Conservation (phyloP, 116 monocot species). For the Papilionanthe hybrid region DNA sequence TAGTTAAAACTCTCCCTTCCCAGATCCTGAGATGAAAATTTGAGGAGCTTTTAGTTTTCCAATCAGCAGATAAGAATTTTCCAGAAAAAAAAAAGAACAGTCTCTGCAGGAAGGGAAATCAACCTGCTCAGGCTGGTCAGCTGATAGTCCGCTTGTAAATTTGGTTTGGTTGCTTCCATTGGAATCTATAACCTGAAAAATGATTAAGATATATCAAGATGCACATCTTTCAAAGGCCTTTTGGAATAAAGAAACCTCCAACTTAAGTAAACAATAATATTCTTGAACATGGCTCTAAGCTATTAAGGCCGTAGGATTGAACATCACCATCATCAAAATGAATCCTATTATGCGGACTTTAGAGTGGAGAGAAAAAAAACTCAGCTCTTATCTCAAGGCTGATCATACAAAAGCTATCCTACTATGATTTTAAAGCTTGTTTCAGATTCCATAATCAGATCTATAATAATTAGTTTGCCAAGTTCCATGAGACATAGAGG, state of each 20-base stretch:
- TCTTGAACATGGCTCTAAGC: neutral
- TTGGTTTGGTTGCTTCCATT: conserved; percentile 7
- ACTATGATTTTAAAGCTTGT: neutral
- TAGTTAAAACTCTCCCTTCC: conserved; percentile 26
- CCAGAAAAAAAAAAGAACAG: neutral
- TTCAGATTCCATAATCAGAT: neutral
- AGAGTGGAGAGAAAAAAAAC: no score
- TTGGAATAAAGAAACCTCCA: no score
- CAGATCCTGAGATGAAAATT: conserved; percentile 47
- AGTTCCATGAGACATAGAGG: neutral
- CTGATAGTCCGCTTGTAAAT: neutral
- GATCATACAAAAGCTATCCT: neutral
- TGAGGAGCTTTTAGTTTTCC: neutral
- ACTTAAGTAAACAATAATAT: neutral
- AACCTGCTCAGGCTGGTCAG: conserved; percentile 5
- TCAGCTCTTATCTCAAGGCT: neutral
- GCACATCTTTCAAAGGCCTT: no score
- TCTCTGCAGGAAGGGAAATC: conserved; percentile 1
- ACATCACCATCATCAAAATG: no score
- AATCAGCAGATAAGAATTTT: neutral
- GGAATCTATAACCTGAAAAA: conserved; percentile 5
- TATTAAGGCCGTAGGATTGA: neutral
- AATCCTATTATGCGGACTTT: no score
- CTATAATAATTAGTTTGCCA: neutral
- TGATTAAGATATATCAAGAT: neutral